A percentile compares a stretch with the other conserved stretches of the same genome.
Evolutionary conservation across 208 protist species (phyloP).

Genomic region (Leishmania tropica): DNA sequence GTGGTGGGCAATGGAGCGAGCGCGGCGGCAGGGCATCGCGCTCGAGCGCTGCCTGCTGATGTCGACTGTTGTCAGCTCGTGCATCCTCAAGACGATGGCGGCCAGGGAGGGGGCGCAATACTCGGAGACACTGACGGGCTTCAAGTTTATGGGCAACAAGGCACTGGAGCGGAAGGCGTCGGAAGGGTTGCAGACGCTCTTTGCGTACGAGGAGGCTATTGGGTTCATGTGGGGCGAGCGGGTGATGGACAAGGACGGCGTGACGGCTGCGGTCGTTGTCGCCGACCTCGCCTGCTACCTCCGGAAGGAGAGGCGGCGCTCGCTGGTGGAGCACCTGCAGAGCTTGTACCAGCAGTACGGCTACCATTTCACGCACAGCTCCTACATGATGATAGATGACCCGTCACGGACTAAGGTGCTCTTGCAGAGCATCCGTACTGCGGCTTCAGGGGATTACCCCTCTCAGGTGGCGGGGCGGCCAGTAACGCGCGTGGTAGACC

Average conservation of each 20-base stretch:
- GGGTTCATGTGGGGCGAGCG: constrained; percentile 94
- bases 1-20: constrained; percentile 91
- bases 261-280: constrained; percentile 90
- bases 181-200: constrained; percentile 44
- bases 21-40: constrained; percentile 35
- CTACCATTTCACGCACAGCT: constrained; percentile 90
- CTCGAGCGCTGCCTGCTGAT: constrained; percentile 62
- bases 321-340: constrained; percentile 47
- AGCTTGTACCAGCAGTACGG: constrained; percentile 88
- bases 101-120: constrained; percentile 90
- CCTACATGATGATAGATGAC: constrained; percentile 94
- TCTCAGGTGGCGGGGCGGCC: constrained; percentile 50
- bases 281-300: constrained; percentile 91
- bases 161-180: constrained; percentile 50
- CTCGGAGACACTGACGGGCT: constrained; percentile 97
- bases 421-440: constrained; percentile 77
- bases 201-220: constrained; percentile 98
- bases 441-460: constrained; percentile 48
- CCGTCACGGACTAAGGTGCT: constrained; percentile 74
- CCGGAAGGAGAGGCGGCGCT: constrained; percentile 45
- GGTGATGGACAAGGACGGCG: constrained; percentile 98
- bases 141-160: constrained; percentile 98
- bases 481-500: constrained; percentile 89
- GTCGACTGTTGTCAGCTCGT: constrained; percentile 83
- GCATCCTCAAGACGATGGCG: constrained; percentile 93